Base-by-base conservation (phyloP, 805 yeast species). In the Yarrowia keelungensis region DNA sequence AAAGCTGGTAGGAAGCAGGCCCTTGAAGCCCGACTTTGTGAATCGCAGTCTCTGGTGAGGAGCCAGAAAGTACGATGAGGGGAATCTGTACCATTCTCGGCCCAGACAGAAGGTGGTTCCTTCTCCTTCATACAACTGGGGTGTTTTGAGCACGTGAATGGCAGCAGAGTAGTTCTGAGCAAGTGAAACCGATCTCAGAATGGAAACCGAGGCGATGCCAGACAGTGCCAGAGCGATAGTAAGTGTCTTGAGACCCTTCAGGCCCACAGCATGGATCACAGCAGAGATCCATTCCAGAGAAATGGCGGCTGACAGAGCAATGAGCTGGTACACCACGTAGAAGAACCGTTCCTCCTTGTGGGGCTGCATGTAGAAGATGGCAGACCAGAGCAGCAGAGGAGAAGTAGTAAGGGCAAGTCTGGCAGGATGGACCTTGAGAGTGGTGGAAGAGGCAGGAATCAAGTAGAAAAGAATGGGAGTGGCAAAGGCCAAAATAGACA, bases 321-420 rank as follows among this genome's bases (percentile, higher is more conserved):
- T 81, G 65, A 89, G 80, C 12, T 92, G 89, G 75, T 93, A 94
- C 0, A 91, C 82, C 15, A 97, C 97, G 74, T 92, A 94, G 72
- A 94, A 76, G 76, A 94, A 94, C 70, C 98, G 82, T 77, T 94
- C 98, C 76, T 93, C 98, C 76, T 93, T 93, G 76, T 93, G 98
- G 4, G 97, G 95, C 74, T 92, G 97, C 5, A 79, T 70, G 70
- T 82, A 81, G 75, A 94, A 91, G 3, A 92, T 83, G 0, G 76
- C 78, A 15, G 83, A 74, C 98, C 98, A 94, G 0, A 90, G 46
- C 36, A 51, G 32, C 3, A 65, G 45, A 0, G 95, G 93, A 0
- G 80, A 69, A 16, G 81, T 73, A 77, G 69, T 2, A 79, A 78
- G 58, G 39, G 70, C 50, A 19, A 74, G 58, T 36, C 58, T 49